Evolutionary conservation across 140 eudicot species (phyloP), one percentile per base, ranked within the genome.

Genomic region (Bidens hawaiensis): DNA sequence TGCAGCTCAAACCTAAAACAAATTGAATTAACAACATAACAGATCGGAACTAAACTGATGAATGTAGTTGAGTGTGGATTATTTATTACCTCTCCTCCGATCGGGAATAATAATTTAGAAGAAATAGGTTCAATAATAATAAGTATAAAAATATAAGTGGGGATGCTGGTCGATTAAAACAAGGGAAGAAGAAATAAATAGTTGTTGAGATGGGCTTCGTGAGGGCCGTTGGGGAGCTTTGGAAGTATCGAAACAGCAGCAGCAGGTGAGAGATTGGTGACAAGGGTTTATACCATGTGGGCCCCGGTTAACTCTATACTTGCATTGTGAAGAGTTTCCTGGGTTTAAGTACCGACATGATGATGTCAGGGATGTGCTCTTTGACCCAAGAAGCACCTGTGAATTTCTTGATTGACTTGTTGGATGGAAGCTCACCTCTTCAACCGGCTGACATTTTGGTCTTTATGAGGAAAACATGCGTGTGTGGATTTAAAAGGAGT

Each of bases 171-270:
- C 61, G 61, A 72, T 72, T 1, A 46, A 31, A 72, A 63, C 76
- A 15, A 72, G n/a, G n/a, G n/a, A n/a, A 18, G 72, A 34, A 18
- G 19, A 53, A 22, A n/a, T n/a, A n/a, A n/a, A n/a, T n/a, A n/a
- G 4, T n/a, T 31, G 13, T 19, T 50, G 11, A 17, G 26, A 25
- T 19, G 6, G 49, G 47, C 58, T 60, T 57, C 28, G 65, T 30
- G 65, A 46, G 67, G 55, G 51, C 62, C 75, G 68, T 69, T 69
- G 62, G 68, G 57, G 18, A 33, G 61, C 68, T 47, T 59, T 69
- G 75, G 40, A 31, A 47, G 43, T 69, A 48, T 49, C 68, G 60
- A 57, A 69, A 48, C 24, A 43, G 57, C n/a, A n/a, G n/a, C n/a
- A n/a, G n/a, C 3, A 30, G 34, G 68, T 59, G 41, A 59, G 43